These are phyloP conservation scores for Tylopilus sp. DNA, from an alignment of 768 basidiomycete genomes.

Conservation along the genomic window DNA sequence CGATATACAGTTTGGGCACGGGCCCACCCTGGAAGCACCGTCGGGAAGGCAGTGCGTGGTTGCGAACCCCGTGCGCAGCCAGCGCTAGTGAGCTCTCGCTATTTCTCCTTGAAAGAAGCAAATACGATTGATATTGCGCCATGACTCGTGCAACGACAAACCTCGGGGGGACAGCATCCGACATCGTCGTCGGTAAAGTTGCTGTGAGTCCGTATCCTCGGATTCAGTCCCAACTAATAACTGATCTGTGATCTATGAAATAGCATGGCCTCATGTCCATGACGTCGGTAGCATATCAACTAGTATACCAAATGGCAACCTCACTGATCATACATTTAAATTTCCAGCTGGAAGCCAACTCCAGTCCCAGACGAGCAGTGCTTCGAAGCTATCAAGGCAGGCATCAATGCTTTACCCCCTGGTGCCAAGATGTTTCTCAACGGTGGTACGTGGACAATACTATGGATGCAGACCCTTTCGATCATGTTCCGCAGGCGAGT, in stretches of 20 bases:
- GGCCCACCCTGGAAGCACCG: too few species aligned
- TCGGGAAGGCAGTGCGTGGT: too few species aligned
- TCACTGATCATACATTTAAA: background rate
- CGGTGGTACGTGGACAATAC: slow-evolving; percentile 34
- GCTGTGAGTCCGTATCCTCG: slow-evolving; percentile 27
- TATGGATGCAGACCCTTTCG: background rate
- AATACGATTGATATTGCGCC: background rate
- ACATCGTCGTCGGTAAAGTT: slow-evolving; percentile 36
- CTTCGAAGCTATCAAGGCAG: slow-evolving; percentile 59
- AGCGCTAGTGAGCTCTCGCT: too few species aligned
- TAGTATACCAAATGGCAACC: background rate
- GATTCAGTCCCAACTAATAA: background rate
- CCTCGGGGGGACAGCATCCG: slow-evolving; percentile 38
- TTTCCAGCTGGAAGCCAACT: slow-evolving; percentile 39
- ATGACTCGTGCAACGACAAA: slow-evolving; percentile 33
- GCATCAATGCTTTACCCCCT: slow-evolving; percentile 38
- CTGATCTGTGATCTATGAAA: background rate
- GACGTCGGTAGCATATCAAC: slow-evolving; percentile 36
- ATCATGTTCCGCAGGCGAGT: slow-evolving; percentile 40
- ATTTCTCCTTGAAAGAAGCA: background rate
- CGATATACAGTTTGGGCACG: too few species aligned
- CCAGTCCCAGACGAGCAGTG: slow-evolving; percentile 54
- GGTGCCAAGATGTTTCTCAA: slow-evolving; percentile 51
- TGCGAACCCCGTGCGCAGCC: too few species aligned
- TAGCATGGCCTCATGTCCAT: slow-evolving; percentile 56